phyloP scores from a whole-genome alignment of 805 yeast genomes.

The Ascoidea asiatica region DNA sequence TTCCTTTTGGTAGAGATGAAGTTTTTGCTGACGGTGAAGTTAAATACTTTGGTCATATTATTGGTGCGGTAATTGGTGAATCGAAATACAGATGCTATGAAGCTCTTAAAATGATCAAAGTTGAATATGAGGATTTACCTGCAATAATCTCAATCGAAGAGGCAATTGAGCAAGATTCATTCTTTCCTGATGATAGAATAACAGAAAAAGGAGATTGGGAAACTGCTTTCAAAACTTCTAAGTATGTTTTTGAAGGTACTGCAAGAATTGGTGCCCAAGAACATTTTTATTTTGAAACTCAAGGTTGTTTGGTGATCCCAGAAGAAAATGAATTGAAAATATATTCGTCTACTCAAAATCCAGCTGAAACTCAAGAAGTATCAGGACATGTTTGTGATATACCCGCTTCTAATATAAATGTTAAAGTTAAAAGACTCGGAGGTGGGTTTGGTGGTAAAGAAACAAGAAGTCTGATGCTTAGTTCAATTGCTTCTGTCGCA shows the following conservation, averaged over 20 bases:
- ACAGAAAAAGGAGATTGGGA: conserved; percentile 28
- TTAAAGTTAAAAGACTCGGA: conserved; percentile 28
- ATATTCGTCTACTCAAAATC: conserved; percentile 29
- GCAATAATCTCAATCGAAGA: conserved; percentile 28
- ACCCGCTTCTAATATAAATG: conserved; percentile 26
- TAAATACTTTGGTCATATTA: conserved; percentile 27
- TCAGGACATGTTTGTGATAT: conserved; percentile 30
- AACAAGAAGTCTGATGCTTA: conserved; percentile 24
- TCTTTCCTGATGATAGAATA: conserved; percentile 21
- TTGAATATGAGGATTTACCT: conserved; percentile 26
- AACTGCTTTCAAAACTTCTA: conserved; percentile 19
- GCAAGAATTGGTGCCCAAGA: conserved; percentile 33
- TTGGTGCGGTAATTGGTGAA: conserved; percentile 26
- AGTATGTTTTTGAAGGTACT: conserved; percentile 22
- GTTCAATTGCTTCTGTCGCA: conserved; percentile 26
- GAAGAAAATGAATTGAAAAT: conserved; percentile 33
- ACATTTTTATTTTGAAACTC: conserved; percentile 35
- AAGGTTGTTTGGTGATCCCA: conserved; percentile 28
- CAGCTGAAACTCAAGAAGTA: conserved; percentile 28
- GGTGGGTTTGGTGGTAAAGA: conserved; percentile 41
- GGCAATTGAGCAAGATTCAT: conserved; percentile 26
- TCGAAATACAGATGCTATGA: conserved; percentile 25
- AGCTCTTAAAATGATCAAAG: conserved; percentile 27
- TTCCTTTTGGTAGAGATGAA: conserved; percentile 26
- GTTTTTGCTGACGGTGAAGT: conserved; percentile 31